Evolutionary conservation across 176 grass and related monocot genomes (phyloP).

Genomic region (Raddia guianensis): DNA sequence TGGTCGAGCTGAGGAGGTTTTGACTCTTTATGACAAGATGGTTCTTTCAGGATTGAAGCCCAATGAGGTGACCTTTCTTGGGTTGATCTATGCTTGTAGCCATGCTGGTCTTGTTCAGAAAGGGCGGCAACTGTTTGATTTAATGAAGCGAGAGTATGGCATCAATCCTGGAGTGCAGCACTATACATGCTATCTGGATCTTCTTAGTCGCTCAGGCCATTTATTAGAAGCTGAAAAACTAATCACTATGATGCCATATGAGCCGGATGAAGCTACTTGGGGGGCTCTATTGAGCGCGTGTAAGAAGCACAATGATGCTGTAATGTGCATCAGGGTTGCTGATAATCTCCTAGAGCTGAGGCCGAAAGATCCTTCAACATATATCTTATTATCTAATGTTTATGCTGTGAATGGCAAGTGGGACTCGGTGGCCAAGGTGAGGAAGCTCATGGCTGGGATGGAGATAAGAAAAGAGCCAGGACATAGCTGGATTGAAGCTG

Average conservation of each 20-base stretch:
- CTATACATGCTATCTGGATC: constrained; percentile 91
- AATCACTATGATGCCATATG: constrained; percentile 66
- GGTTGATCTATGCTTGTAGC: constrained; percentile 92
- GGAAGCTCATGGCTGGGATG: constrained; percentile 63
- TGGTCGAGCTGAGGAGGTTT: constrained; percentile 54
- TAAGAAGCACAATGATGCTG: constrained; percentile 70
- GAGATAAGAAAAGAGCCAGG: constrained; percentile 70
- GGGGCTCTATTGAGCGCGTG: constrained; percentile 72
- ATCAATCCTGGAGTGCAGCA: constrained; percentile 74
- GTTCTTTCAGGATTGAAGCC: constrained; percentile 64
- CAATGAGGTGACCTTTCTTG: constrained; percentile 86
- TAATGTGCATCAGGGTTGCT: constrained; percentile 70
- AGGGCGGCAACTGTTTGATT: constrained; percentile 74
- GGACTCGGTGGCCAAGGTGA: constrained; percentile 63
- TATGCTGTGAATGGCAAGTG: constrained; percentile 77
- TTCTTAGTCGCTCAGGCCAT: constrained; percentile 76
- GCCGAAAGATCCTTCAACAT: constrained; percentile 80
- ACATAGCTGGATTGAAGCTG: constrained; percentile 77
- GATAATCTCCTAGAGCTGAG: constrained; percentile 60
- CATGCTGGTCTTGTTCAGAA: constrained; percentile 85
- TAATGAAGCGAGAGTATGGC: constrained; percentile 63
- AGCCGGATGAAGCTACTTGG: constrained; percentile 80
- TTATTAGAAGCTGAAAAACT: constrained; percentile 81
- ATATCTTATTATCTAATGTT: constrained; percentile 83
- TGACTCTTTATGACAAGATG: constrained; percentile 71